These are phyloP conservation scores for Penicillium sp. DNA, from an alignment of 2,329 filamentous ascomycete species.

Conservation along the genomic window DNA sequence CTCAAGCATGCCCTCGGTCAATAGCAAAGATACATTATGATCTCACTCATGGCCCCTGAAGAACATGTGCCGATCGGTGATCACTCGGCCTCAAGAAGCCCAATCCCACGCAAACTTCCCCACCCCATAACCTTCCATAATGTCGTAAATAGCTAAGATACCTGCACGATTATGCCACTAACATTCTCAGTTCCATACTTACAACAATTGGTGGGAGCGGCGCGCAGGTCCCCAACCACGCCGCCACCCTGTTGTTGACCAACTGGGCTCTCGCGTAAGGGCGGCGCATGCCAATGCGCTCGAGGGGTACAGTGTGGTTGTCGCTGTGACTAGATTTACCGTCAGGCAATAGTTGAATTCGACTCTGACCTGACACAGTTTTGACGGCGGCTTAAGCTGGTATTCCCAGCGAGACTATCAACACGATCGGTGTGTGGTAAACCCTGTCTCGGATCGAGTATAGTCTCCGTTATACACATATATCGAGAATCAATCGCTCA, in stretches of 20 bases:
- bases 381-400: slow-evolving; percentile 37
- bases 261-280: slow-evolving; percentile 43
- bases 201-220: slow-evolving; percentile 24
- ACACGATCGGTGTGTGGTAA: slow-evolving; percentile 38
- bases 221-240: slow-evolving; percentile 23
- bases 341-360: not conserved
- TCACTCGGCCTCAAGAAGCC: not conserved
- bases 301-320: slow-evolving; percentile 42
- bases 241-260: slow-evolving; percentile 35
- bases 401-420: slow-evolving; percentile 36
- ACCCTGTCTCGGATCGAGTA: slow-evolving; percentile 36
- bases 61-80: not conserved
- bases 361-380: slow-evolving; percentile 19
- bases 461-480: slow-evolving; percentile 33
- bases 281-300: slow-evolving; percentile 33
- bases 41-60: not conserved
- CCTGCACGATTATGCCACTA: not conserved
- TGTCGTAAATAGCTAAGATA: slow-evolving; percentile 6
- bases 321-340: slow-evolving; percentile 30
- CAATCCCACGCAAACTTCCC: not conserved
- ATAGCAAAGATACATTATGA: not conserved
- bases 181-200: slow-evolving; percentile 17
- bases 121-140: not conserved
- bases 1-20: too few relatives aligned
- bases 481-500: slow-evolving; percentile 30